Evolutionary conservation across 2,329 filamentous ascomycete genomes (phyloP), one percentile per base, ranked within the genome.

Genomic region (Mariannaea elegans): DNA sequence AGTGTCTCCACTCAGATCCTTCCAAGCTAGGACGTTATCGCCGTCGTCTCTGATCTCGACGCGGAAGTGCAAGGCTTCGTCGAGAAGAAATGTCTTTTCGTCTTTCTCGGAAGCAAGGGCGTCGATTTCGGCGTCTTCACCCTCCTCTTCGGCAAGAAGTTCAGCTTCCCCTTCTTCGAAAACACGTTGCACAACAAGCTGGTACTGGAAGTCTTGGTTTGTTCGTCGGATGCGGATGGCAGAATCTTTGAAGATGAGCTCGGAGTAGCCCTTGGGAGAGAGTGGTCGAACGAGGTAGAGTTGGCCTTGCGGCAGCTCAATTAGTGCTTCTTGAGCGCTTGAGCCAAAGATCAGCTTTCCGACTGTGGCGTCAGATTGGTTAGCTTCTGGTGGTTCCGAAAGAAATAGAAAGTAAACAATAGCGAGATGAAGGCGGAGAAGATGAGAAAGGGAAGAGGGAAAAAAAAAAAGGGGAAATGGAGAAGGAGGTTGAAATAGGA

Each of bases 151-250:
- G 42, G 90, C 93, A 39, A 97, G 80, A 19, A 95, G 84, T 72
- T 98, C 94, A 64, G 94, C 94, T 73, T 99, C 95, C 56, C 95
- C 95, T 78, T 99, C 95, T 74, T 99, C 95, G 82, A 97, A 99
- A 59, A 94, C 94, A 61, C 95, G 88, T 76, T 99, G 95, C 39
- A 98, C 87, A 38, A 98, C 94, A 12, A 99, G 91, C 76, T 99
- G 95, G 76, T 98, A 99, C 72, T 99, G 94, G 72, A 92, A 97
- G 53, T 98, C 93, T 75, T 97, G 94, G 18, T 92, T 94, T 14
- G 95, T 98, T 65, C 92, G 89, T 65, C 96, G 90, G 72, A 99
- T 96, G 64, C 90, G 93, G 52, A 94, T 93, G 45, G 93, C 91
- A 36, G 93, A 91, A 87, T 99, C 95, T 78, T 95, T 97, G 84